phyloP scores from a whole-genome alignment of 2,329 filamentous ascomycete species.

The Acephala macrosclerotiorum region DNA sequence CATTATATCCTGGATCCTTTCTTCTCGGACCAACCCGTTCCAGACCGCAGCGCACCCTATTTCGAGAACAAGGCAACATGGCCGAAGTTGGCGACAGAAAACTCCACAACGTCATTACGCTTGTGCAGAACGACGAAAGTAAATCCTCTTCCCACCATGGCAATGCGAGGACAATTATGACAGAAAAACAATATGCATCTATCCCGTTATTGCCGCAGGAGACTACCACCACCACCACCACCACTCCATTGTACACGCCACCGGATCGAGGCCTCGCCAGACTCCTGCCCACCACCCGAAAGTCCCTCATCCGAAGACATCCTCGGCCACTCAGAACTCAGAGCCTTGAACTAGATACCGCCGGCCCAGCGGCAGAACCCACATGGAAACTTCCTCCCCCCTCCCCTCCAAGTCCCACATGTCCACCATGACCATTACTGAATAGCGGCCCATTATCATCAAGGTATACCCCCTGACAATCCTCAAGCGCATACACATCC shows the following conservation, averaged over 20 bases:
- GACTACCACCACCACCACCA: too few species aligned
- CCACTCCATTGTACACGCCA: slow-evolving; percentile 21
- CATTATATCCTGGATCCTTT: slow-evolving; percentile 22
- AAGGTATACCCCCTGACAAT: slow-evolving; percentile 40
- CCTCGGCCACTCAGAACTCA: not conserved
- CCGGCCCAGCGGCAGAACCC: not conserved
- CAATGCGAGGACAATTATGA: not conserved
- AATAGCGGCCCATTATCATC: slow-evolving; percentile 39
- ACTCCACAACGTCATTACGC: slow-evolving; percentile 5
- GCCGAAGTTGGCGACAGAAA: not conserved
- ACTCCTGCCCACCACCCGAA: not conserved
- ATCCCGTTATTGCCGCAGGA: slow-evolving; percentile 5
- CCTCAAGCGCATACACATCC: slow-evolving; percentile 34
- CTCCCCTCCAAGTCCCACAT: too few species aligned
- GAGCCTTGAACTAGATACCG: not conserved
- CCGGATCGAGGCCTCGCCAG: slow-evolving; percentile 2
- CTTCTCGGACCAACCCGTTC: not conserved
- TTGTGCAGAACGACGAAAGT: slow-evolving; percentile 2
- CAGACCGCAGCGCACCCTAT: not conserved
- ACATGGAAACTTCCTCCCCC: not conserved
- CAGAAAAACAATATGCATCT: slow-evolving; percentile 14
- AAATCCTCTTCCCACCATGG: not conserved
- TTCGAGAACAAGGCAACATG: not conserved
- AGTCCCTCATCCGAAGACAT: not conserved
- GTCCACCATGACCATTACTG: slow-evolving; percentile 25